Evolutionary conservation across 164 flowering plant species (phyloP).

Genomic region (Piper longum): DNA sequence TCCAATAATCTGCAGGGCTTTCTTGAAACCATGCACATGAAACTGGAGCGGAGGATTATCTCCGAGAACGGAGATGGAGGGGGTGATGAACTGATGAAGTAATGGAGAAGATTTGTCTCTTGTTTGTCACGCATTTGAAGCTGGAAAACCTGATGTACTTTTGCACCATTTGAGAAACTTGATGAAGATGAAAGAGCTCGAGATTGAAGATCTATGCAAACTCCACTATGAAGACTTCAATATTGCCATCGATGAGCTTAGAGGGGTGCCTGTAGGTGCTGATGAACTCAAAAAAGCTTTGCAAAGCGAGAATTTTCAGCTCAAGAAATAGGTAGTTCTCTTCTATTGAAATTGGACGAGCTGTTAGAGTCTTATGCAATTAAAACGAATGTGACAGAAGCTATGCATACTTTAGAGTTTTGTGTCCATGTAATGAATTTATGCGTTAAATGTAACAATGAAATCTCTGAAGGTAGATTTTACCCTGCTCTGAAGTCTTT

Average conservation of each 20-base stretch:
- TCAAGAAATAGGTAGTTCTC: slow-evolving; percentile 71
- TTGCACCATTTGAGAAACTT: slow-evolving; percentile 62
- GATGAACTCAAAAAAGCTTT: slow-evolving; percentile 81
- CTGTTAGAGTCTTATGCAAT: slow-evolving; percentile 62
- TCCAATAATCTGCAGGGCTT: no score
- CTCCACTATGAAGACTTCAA: slow-evolving; percentile 91
- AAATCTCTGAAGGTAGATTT: slow-evolving; percentile 58
- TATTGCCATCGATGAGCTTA: slow-evolving; percentile 84
- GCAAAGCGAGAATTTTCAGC: slow-evolving; percentile 48
- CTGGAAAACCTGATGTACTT: slow-evolving; percentile 63
- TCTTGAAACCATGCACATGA: slow-evolving; percentile 31
- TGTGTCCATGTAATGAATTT: slow-evolving; percentile 56
- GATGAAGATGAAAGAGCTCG: slow-evolving; percentile 75
- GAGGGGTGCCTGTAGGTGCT: slow-evolving; percentile 83
- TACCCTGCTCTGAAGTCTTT: slow-evolving; percentile 75
- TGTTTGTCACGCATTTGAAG: slow-evolving; percentile 45
- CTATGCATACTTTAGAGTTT: slow-evolving; percentile 50
- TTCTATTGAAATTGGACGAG: slow-evolving; percentile 63
- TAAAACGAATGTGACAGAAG: slow-evolving; percentile 62
- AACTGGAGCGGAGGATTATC: slow-evolving; percentile 44
- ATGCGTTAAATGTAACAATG: slow-evolving; percentile 60
- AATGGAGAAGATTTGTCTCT: no score
- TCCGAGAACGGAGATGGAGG: slow-evolving; percentile 69
- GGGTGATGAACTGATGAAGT: slow-evolving; percentile 55
- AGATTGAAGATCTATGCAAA: slow-evolving; percentile 91